Percentiles rank a stretch among this genome's conserved stretches.
These are phyloP conservation scores for Colletotrichum salicis DNA, from an alignment of 2,329 filamentous ascomycete genomes.

Conservation along the genomic window DNA sequence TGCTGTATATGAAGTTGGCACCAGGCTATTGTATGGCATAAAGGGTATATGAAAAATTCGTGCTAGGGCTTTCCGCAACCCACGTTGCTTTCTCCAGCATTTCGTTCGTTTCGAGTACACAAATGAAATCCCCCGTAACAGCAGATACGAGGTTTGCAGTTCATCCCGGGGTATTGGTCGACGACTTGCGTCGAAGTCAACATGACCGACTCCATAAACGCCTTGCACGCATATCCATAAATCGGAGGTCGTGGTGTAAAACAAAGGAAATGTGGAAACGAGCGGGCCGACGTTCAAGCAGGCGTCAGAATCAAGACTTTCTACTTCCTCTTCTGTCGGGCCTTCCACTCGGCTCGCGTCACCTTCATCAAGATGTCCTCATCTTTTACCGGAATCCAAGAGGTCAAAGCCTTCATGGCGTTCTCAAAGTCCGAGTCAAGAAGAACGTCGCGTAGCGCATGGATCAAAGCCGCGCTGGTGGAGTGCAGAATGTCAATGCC, in stretches of 20 bases:
- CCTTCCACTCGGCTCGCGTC: conserved; percentile 86
- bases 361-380: conserved; percentile 94
- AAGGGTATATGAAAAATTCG: conserved; percentile 26
- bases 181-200: conserved; percentile 20
- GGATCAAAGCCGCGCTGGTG: conserved; percentile 87
- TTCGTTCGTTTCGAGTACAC: neutral
- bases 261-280: neutral
- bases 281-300: neutral
- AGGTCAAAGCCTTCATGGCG: conserved; percentile 95
- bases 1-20: neutral
- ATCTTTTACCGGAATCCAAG: conserved; percentile 93
- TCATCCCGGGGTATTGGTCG: conserved; percentile 22
- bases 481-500: conserved; percentile 91
- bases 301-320: conserved; percentile 33
- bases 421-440: conserved; percentile 96
- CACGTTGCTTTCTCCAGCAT: neutral
- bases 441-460: conserved; percentile 87
- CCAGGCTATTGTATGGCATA: conserved; percentile 5
- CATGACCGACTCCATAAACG: conserved; percentile 22
- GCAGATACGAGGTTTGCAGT: conserved; percentile 1
- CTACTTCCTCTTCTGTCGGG: conserved; percentile 60
- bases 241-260: neutral
- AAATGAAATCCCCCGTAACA: conserved; percentile 7
- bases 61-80: neutral
- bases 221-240: conserved; percentile 25